phyloP scores from a whole-genome alignment of 164 flowering plant genomes.

The Chloranthus sessilifolius region DNA sequence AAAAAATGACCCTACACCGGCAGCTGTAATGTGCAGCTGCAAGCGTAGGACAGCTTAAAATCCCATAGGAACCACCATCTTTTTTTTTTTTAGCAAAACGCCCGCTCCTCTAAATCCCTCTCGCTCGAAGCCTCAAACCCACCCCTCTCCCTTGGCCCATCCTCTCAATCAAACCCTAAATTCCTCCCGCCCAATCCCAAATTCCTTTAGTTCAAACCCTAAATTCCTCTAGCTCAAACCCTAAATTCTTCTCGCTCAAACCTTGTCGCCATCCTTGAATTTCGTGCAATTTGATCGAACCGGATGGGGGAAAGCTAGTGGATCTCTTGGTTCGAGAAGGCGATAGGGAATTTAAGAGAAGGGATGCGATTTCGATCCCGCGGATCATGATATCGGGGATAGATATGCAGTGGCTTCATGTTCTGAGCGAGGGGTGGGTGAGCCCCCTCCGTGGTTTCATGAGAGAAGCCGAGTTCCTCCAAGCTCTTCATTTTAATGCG shows the following conservation, averaged over 20 bases:
- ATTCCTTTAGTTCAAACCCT: too few relatives aligned
- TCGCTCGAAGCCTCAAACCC: conserved; percentile 11
- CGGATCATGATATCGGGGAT: conserved; percentile 54
- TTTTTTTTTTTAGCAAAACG: too few relatives aligned
- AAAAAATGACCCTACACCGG: too few relatives aligned
- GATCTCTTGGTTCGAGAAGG: conserved; percentile 57
- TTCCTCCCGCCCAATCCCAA: too few relatives aligned
- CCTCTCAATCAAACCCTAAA: too few relatives aligned
- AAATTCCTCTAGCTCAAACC: conserved; percentile 10
- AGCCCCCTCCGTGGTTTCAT: conserved; percentile 63
- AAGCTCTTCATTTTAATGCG: conserved; percentile 95
- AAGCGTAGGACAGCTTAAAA: too few relatives aligned
- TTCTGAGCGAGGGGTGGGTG: conserved; percentile 47
- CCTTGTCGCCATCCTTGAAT: conserved; percentile 23
- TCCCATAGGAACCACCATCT: too few relatives aligned
- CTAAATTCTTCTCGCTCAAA: too few relatives aligned
- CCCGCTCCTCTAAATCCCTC: too few relatives aligned
- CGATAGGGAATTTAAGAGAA: conserved; percentile 31
- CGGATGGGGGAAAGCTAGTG: conserved; percentile 87
- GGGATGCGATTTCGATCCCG: conserved; percentile 51
- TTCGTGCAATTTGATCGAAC: conserved; percentile 62
- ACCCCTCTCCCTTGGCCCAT: conserved; percentile 5
- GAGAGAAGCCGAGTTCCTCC: conserved; percentile 98
- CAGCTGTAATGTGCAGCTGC: too few relatives aligned
- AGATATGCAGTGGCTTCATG: conserved; percentile 92